Evolutionary conservation across 805 yeast species (phyloP).

Genomic region (Monosporozyma solicola): DNA sequence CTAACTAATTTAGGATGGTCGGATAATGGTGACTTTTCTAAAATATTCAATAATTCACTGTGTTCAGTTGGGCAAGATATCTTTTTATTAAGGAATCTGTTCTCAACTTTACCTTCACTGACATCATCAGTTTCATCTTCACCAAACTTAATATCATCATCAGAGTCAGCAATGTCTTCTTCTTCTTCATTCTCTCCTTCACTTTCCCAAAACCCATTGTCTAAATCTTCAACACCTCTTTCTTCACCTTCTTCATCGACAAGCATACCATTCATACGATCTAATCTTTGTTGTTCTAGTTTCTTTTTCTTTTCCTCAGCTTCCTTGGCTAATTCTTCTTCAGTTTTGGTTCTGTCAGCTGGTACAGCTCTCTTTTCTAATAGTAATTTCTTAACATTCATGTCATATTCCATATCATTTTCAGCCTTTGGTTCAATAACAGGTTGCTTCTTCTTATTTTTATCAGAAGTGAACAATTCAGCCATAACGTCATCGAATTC

Average conservation of each 20-base stretch:
- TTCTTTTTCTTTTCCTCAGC: conserved; percentile 49
- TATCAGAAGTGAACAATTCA: conserved; percentile 31
- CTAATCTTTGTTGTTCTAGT: conserved; percentile 58
- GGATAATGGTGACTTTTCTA: conserved; percentile 30
- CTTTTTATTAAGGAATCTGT: conserved; percentile 5
- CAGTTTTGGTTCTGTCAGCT: conserved; percentile 72
- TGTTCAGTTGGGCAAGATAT: conserved; percentile 43
- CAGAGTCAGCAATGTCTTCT: conserved; percentile 32
- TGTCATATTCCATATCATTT: conserved; percentile 46
- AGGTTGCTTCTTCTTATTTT: conserved; percentile 9
- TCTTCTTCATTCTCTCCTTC: conserved; percentile 36
- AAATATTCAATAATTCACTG: conserved; percentile 33
- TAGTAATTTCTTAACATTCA: conserved; percentile 54
- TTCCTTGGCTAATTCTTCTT: conserved; percentile 57
- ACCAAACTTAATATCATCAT: conserved; percentile 32
- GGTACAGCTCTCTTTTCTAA: conserved; percentile 73
- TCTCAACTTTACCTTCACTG: conserved; percentile 3
- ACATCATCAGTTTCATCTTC: conserved; percentile 27
- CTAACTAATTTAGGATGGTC: conserved; percentile 43
- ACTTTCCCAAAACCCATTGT: conserved; percentile 59
- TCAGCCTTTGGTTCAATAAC: conserved; percentile 27
- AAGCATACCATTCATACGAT: conserved; percentile 63
- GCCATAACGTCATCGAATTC: conserved; percentile 62
- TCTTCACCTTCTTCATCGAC: conserved; percentile 38
- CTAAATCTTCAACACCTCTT: conserved; percentile 58